Evolutionary conservation across 108 stramenopile genomes (phyloP), one percentile per base, ranked within the genome.

Genomic region (Cyclotella cryptica): DNA sequence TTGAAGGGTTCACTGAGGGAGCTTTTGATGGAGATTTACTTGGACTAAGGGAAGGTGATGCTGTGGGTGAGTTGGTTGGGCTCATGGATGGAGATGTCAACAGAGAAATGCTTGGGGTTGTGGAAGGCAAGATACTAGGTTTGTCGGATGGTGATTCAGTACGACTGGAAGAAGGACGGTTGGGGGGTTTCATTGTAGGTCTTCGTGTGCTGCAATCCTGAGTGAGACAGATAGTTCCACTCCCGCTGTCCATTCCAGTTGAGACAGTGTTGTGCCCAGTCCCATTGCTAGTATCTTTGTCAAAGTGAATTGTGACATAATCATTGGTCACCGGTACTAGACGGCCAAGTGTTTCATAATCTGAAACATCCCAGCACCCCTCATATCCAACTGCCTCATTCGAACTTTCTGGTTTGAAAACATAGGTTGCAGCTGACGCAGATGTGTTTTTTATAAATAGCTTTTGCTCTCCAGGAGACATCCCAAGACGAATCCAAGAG

Each of bases 231-330:
- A 30, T 19, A 35, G 30, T 60, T 29, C 30, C 27, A 53, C 52
- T 53, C 19, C 52, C 59, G 29, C 29, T 30, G 7, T 60, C 30
- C 29, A 60, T 30, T 8, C 59, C 59, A 10, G 59, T 60, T 29
- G 59, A 28, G 59, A 60, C 59, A 27, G 59, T 60, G 30, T 60
- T 30, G n/a, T n/a, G 15, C 28, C 30, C 10, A 12, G 29, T 60
- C 10, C 29, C 30, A 30, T 28, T 19, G 29, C 27, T 60, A 8
- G 7, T 30, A 30, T 28, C 30, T 29, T 30, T 60, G 19, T 60
- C 59, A 60, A 60, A 60, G 27, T 60, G 59, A 60, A 60, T 60
- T 28, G 59, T 60, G 27, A 60, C 59, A 29, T 30, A 30, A 30
- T 60, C 19, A 28, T 60, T 60, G 18, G 30, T 17, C 26, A 29